phyloP scores from a whole-genome alignment of 176 grass and related monocot genomes.

The Eleusine coracana region DNA sequence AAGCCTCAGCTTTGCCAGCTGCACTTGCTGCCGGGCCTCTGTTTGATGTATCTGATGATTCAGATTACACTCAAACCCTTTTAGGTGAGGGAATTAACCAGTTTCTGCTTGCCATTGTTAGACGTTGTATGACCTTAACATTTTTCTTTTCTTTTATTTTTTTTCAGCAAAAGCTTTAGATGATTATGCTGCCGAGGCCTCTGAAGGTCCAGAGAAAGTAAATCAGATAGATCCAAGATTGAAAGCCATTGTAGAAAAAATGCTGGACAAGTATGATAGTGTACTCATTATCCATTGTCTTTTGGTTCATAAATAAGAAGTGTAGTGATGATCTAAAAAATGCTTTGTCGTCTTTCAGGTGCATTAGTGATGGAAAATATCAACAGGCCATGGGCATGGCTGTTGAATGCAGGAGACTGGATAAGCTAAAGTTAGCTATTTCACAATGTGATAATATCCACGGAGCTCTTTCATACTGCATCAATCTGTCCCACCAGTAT shows the following conservation, averaged over 20 bases:
- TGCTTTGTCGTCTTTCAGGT: conserved; percentile 47
- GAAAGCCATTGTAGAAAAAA: conserved; percentile 77
- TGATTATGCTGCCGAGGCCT: conserved; percentile 65
- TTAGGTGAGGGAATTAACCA: conserved; percentile 42
- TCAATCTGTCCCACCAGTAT: conserved; percentile 82
- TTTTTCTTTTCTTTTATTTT: conserved; percentile 42
- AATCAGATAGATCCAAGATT: conserved; percentile 67
- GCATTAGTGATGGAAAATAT: conserved; percentile 77
- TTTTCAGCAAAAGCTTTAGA: conserved; percentile 82
- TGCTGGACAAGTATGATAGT: conserved; percentile 70
- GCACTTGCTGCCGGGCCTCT: conserved; percentile 70
- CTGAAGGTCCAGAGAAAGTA: conserved; percentile 53
- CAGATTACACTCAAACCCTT: conserved; percentile 76
- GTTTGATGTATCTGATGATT: conserved; percentile 81
- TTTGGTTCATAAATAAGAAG: conserved; percentile 8
- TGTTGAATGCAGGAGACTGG: conserved; percentile 82
- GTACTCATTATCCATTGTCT: conserved; percentile 17
- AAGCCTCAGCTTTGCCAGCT: conserved; percentile 66
- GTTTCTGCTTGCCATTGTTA: conserved; percentile 9
- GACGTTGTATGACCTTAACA: conserved; percentile 11
- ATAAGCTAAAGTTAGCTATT: conserved; percentile 78
- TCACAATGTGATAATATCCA: conserved; percentile 71
- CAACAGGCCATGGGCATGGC: conserved; percentile 93
- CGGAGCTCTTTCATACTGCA: conserved; percentile 74
- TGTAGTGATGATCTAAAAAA: conserved; percentile 8